A percentile compares a stretch with the other conserved stretches of the same genome.
Conservation (phyloP, 805 yeast species). For the Lipomyces chichibuensis region DNA sequence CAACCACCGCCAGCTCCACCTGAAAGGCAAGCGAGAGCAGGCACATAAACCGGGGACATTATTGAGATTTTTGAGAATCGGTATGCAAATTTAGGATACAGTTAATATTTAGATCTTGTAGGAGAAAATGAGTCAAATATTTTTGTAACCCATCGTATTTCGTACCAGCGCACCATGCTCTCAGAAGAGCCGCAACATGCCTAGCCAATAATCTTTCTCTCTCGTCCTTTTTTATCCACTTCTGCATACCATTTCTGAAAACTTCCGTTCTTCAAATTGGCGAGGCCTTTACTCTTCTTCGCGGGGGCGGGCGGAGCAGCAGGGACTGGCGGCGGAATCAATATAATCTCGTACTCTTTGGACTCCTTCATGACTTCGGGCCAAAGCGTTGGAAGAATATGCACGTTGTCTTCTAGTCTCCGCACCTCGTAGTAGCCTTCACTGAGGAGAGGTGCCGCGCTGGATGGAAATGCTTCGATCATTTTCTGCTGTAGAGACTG, state of each 20-base stretch:
- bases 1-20: too few species aligned
- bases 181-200: too few species aligned
- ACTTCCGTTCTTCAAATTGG: background rate
- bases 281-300: background rate
- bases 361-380: constrained; percentile 20
- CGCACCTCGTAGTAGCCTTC: constrained; percentile 22
- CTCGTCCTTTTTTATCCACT: background rate
- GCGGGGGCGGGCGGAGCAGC: background rate
- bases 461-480: constrained; percentile 13
- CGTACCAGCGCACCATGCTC: too few species aligned
- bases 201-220: background rate
- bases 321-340: constrained; percentile 14
- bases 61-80: too few species aligned
- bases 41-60: too few species aligned
- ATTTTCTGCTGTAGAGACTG: constrained; percentile 7
- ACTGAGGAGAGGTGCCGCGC: background rate
- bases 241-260: constrained; percentile 1
- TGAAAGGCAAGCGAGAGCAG: too few species aligned
- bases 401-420: constrained; percentile 10
- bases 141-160: too few species aligned
- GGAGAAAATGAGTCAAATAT: too few species aligned
- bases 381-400: constrained; percentile 25
- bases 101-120: too few species aligned
- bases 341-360: constrained; percentile 22
- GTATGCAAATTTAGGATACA: too few species aligned